Evolutionary conservation across 805 yeast species (phyloP).

Genomic region (Nakazawaea molendinolei): DNA sequence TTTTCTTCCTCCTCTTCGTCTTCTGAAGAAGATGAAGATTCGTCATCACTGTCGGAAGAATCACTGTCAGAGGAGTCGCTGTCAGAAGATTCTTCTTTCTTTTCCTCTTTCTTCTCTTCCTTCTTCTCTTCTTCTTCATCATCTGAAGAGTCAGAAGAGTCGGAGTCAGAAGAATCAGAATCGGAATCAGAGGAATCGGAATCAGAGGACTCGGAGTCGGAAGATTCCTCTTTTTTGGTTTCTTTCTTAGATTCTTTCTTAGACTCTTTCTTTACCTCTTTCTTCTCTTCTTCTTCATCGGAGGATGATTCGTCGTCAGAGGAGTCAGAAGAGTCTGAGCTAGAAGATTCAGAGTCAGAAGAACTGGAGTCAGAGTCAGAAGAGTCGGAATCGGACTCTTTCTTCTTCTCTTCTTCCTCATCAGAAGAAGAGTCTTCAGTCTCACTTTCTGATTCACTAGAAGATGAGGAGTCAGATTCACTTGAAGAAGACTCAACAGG

Average conservation of each 20-base stretch:
- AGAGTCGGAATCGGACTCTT: slow-evolving; percentile 19
- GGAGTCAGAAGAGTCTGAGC: slow-evolving; percentile 12
- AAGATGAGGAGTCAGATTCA: slow-evolving; percentile 7
- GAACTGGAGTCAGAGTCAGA: slow-evolving; percentile 17
- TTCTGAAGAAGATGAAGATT: slow-evolving; percentile 22
- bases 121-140: slow-evolving; percentile 5
- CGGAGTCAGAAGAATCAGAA: slow-evolving; percentile 13
- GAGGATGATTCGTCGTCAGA: slow-evolving; percentile 12
- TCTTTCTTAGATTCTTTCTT: slow-evolving; percentile 13
- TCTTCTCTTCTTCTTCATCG: slow-evolving; percentile 6
- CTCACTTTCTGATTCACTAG: slow-evolving; percentile 14
- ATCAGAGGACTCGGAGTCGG: slow-evolving; percentile 18
- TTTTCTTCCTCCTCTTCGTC: slow-evolving; percentile 29
- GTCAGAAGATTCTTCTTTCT: slow-evolving; percentile 18
- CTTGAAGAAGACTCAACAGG: slow-evolving; percentile 11
- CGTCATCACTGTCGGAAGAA: slow-evolving; percentile 12
- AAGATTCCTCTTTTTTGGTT: slow-evolving; percentile 16
- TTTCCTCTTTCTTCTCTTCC: slow-evolving; percentile 13
- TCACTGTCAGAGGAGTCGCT: slow-evolving; percentile 16
- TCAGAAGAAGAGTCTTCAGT: slow-evolving; percentile 18
- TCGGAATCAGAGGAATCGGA: slow-evolving; percentile 13
- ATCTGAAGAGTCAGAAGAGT: slow-evolving; percentile 7
- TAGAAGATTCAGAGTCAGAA: slow-evolving; percentile 14
- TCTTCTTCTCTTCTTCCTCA: slow-evolving; percentile 15
- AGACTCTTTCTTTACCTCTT: slow-evolving; percentile 1